Conservation (phyloP, 2,329 filamentous ascomycete genomes). For the Decorospora gaudefroyi region DNA sequence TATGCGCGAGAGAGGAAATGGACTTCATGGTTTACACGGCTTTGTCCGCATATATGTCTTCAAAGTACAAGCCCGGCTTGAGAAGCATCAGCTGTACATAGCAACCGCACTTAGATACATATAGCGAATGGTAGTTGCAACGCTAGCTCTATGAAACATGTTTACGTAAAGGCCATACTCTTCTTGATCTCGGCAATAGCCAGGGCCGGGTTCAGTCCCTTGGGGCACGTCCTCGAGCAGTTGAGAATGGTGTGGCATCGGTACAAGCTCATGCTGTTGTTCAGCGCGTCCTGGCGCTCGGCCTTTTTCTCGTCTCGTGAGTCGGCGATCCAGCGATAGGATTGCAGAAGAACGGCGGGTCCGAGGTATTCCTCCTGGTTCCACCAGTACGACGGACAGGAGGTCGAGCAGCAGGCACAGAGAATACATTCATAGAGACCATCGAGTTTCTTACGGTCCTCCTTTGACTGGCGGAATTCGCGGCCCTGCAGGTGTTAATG, state of each 20-base stretch:
- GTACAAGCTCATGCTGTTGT: conserved; percentile 99
- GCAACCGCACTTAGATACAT: too few relatives aligned
- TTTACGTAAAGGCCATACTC: conserved; percentile 70
- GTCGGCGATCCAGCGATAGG: conserved; percentile 96
- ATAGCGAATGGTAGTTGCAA: conserved; percentile 5
- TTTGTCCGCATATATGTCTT: conserved; percentile 13
- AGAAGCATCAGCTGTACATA: conserved; percentile 8
- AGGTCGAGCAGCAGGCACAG: conserved; percentile 98
- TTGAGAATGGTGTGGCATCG: conserved; percentile 99
- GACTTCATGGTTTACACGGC: conserved; percentile 10
- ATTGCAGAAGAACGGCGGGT: conserved; percentile 93
- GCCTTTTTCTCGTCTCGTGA: conserved; percentile 88
- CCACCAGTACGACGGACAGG: conserved; percentile 99
- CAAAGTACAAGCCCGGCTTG: conserved; percentile 16
- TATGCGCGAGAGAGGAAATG: too few relatives aligned
- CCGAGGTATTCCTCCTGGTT: conserved; percentile 98
- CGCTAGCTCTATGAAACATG: not conserved
- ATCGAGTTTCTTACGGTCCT: conserved; percentile 93
- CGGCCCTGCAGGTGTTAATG: conserved; percentile 66
- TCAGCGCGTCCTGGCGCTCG: conserved; percentile 86
- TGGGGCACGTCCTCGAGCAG: conserved; percentile 96
- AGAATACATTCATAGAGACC: conserved; percentile 99
- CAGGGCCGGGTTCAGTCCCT: conserved; percentile 93
- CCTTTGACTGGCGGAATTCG: conserved; percentile 88
- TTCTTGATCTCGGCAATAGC: conserved; percentile 99